These are phyloP conservation scores for Beauveria sp. DNA, from an alignment of 2,329 filamentous ascomycete genomes.

Conservation along the genomic window DNA sequence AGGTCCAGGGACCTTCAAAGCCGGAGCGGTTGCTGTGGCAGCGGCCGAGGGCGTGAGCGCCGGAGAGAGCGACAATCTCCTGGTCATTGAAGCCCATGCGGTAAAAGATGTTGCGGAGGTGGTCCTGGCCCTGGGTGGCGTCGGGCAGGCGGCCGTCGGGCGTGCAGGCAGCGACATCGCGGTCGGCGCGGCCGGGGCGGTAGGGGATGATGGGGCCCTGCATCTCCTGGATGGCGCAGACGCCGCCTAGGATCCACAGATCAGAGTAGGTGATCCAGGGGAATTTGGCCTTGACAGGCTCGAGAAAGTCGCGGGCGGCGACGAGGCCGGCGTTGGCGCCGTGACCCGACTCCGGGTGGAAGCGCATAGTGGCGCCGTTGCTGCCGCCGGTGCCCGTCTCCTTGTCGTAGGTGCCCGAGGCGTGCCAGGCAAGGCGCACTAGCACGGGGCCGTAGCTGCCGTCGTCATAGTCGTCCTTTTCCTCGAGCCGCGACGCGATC, in stretches of 20 bases:
- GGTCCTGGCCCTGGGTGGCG: constrained; percentile 65
- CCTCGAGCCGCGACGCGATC: constrained; percentile 70
- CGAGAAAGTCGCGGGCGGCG: constrained; percentile 82
- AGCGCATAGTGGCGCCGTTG: constrained; percentile 97
- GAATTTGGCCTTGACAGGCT: constrained; percentile 80
- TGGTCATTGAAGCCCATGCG: constrained; percentile 98
- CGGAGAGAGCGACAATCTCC: constrained; percentile 85
- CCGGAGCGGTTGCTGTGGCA: constrained; percentile 86
- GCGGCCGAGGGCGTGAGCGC: constrained; percentile 81
- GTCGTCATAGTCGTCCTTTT: constrained; percentile 93
- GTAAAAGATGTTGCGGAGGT: constrained; percentile 86
- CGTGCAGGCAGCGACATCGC: constrained; percentile 76
- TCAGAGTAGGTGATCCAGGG: constrained; percentile 97
- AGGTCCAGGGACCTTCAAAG: constrained; percentile 85
- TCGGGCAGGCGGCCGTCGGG: constrained; percentile 86
- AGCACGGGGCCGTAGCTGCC: constrained; percentile 92
- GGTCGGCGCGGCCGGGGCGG: constrained; percentile 77
- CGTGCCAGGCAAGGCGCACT: constrained; percentile 88
- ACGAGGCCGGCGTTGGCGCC: constrained; percentile 90
- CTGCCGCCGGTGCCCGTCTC: constrained; percentile 82
- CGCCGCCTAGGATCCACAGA: constrained; percentile 87
- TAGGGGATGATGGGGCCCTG: constrained; percentile 80
- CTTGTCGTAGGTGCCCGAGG: constrained; percentile 85
- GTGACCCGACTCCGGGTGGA: constrained; percentile 79
- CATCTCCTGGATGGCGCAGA: constrained; percentile 89